Evolutionary conservation across 2,329 filamentous ascomycete species (phyloP).

Genomic region (Fusarium sp.): DNA sequence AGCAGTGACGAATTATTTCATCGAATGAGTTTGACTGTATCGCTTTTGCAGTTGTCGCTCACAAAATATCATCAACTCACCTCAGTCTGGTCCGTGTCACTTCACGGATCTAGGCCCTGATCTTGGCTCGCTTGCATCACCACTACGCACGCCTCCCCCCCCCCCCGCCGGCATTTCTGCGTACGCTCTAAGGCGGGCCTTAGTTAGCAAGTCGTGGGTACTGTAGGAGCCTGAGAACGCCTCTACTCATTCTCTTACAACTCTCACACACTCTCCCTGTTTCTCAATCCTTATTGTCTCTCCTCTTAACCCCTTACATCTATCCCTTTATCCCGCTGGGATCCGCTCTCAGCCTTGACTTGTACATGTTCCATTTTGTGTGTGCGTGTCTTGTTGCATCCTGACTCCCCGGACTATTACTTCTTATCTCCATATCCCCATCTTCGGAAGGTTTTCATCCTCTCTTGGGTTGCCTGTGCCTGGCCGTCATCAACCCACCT

Average conservation of each 20-base stretch:
- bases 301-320: slow-evolving; percentile 31
- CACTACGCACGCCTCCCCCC: slow-evolving; percentile 45
- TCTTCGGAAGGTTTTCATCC: slow-evolving; percentile 24
- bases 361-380: slow-evolving; percentile 27
- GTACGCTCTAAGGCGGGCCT: slow-evolving; percentile 41
- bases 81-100: slow-evolving; percentile 37
- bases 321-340: slow-evolving; percentile 30
- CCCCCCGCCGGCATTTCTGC: slow-evolving; percentile 48
- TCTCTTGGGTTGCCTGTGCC: slow-evolving; percentile 28
- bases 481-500: slow-evolving; percentile 42
- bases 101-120: slow-evolving; percentile 49
- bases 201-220: slow-evolving; percentile 27
- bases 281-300: slow-evolving; percentile 36
- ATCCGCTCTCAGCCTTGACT: slow-evolving; percentile 37
- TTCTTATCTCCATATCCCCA: slow-evolving; percentile 41
- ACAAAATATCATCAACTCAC: slow-evolving; percentile 17
- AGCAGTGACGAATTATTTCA: slow-evolving; percentile 8
- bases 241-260: slow-evolving; percentile 42
- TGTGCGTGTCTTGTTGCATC: slow-evolving; percentile 13
- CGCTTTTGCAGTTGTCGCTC: slow-evolving; percentile 22
- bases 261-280: slow-evolving; percentile 38
- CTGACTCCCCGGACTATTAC: slow-evolving; percentile 27
- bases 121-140: slow-evolving; percentile 49
- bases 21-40: slow-evolving; percentile 18
- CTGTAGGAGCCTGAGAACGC: slow-evolving; percentile 42